These are phyloP conservation scores for Chimonanthus praecox DNA, from an alignment of 164 flowering plant genomes.

Conservation along the genomic window DNA sequence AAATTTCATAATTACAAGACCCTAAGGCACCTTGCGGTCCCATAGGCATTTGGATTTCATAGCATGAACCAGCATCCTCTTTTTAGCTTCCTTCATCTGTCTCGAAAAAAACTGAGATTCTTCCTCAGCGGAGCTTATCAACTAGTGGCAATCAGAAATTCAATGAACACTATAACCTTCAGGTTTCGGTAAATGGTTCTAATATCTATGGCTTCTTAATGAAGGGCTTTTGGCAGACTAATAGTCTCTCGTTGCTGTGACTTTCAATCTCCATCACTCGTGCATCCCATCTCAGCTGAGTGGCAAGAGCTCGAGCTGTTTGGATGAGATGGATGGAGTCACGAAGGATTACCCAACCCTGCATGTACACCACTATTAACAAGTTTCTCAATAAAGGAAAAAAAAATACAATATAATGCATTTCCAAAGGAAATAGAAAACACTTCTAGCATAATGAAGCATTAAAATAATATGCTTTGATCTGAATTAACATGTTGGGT, in stretches of 20 bases:
- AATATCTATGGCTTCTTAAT: slow-evolving; percentile 53
- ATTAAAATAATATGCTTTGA: background rate
- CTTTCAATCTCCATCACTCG: slow-evolving; percentile 79
- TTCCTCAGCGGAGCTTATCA: slow-evolving; percentile 25
- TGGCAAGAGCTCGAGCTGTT: slow-evolving; percentile 59
- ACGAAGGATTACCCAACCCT: slow-evolving; percentile 94
- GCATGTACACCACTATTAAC: slow-evolving; percentile 16
- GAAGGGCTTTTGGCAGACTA: slow-evolving; percentile 92
- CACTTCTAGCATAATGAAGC: background rate
- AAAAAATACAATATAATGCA: no score
- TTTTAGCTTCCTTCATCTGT: slow-evolving; percentile 14
- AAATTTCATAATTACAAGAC: slow-evolving; percentile 41
- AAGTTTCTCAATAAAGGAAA: slow-evolving; percentile 1
- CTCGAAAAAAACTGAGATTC: slow-evolving; percentile 23
- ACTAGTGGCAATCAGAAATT: slow-evolving; percentile 26
- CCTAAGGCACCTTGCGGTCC: slow-evolving; percentile 73
- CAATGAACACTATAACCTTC: slow-evolving; percentile 26
- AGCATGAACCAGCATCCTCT: slow-evolving; percentile 3
- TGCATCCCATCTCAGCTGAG: slow-evolving; percentile 87
- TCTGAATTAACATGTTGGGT: background rate
- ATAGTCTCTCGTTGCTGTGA: slow-evolving; percentile 75
- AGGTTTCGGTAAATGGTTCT: background rate
- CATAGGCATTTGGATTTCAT: slow-evolving; percentile 34
- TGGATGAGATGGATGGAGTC: slow-evolving; percentile 55
- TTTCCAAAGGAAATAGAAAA: no score